Evolutionary conservation across 441 rosid genomes (phyloP).

Genomic region (Euphorbia neoarborescens): DNA sequence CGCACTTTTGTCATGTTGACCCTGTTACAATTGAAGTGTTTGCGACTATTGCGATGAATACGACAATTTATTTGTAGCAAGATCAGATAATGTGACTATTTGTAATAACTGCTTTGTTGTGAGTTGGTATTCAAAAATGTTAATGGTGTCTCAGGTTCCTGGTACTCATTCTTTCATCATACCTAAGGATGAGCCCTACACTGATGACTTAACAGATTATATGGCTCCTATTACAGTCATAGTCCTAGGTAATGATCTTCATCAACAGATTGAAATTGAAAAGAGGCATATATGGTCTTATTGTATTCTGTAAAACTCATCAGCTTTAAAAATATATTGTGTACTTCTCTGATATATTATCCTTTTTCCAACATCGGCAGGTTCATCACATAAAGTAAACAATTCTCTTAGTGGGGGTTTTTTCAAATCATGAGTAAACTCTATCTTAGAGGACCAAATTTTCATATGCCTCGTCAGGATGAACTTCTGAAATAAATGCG

Average conservation of each 20-base stretch:
- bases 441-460: slow-evolving; percentile 40
- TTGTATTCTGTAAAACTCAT: neutral
- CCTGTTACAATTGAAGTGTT: too few relatives aligned
- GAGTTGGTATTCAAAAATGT: too few relatives aligned
- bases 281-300: neutral
- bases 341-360: slow-evolving; percentile 4
- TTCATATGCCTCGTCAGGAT: slow-evolving; percentile 55
- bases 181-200: slow-evolving; percentile 55
- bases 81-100: too few relatives aligned
- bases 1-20: too few relatives aligned
- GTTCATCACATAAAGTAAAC: slow-evolving; percentile 22
- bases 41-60: too few relatives aligned
- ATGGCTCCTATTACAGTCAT: slow-evolving; percentile 42
- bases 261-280: neutral
- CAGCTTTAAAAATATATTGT: neutral
- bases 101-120: too few relatives aligned
- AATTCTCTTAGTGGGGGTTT: slow-evolving; percentile 22
- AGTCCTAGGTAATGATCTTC: slow-evolving; percentile 41
- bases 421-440: slow-evolving; percentile 22
- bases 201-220: slow-evolving; percentile 29
- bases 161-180: slow-evolving; percentile 25
- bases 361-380: slow-evolving; percentile 24
- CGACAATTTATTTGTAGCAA: too few relatives aligned
- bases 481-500: slow-evolving; percentile 62
- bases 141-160: too few relatives aligned